Conservation (phyloP, 805 yeast species). For the Candida corydali region DNA sequence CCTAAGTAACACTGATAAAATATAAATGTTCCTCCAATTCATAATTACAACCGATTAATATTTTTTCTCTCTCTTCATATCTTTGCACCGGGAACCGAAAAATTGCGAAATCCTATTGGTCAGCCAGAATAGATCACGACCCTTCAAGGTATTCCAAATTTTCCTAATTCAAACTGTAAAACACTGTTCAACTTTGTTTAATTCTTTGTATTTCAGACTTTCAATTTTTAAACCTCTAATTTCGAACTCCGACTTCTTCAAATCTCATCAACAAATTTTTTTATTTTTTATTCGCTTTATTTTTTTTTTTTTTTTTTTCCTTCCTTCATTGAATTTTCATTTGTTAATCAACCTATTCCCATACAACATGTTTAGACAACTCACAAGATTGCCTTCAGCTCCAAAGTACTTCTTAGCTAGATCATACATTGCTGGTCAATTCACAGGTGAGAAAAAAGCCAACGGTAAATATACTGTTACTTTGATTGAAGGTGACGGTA, state of each 20-base stretch:
- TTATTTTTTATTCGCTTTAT: not conserved
- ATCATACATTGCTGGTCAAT: slow-evolving; percentile 58
- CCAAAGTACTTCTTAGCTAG: slow-evolving; percentile 31
- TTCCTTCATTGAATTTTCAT: no score
- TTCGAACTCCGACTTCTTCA: not conserved
- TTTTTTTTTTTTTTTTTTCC: no score
- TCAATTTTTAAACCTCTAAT: no score
- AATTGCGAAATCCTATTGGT: not conserved
- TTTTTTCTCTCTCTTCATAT: no score
- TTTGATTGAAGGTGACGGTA: slow-evolving; percentile 97
- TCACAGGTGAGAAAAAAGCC: slow-evolving; percentile 58
- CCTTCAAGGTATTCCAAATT: no score
- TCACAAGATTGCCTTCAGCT: slow-evolving; percentile 17
- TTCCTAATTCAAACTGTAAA: no score
- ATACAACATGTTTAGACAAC: slow-evolving; percentile 29
- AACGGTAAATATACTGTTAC: slow-evolving; percentile 92
- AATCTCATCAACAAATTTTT: slow-evolving; percentile 3
- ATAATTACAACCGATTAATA: slow-evolving; percentile 6
- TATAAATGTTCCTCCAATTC: slow-evolving; percentile 47
- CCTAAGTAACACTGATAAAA: slow-evolving; percentile 43
- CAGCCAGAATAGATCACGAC: no score
- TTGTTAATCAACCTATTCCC: not conserved
- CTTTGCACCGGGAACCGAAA: slow-evolving; percentile 1
- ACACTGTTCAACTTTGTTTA: no score
- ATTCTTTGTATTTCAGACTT: no score